Evolutionary conservation across 1,284 basidiomycete genomes (phyloP).

Genomic region (Cutaneotrichosporon sp.): DNA sequence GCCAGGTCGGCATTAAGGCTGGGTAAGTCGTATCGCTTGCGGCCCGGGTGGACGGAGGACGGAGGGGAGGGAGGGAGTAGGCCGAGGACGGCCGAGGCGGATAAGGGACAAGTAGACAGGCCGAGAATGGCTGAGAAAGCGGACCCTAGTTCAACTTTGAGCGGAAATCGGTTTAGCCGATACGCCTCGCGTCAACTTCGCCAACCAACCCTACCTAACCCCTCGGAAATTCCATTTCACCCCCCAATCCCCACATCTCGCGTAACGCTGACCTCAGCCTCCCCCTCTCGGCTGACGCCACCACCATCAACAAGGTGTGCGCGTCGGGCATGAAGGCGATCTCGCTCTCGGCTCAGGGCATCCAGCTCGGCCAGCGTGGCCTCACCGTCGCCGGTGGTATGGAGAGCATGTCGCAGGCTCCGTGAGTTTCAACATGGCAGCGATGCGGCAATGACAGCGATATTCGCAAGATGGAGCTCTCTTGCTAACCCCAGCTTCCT

Average conservation of each 20-base stretch:
- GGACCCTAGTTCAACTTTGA: too few relatives aligned
- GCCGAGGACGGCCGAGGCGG: too few relatives aligned
- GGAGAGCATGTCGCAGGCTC: constrained; percentile 97
- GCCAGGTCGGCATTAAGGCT: constrained; percentile 86
- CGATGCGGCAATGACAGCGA: constrained; percentile 9
- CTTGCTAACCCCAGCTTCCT: constrained; percentile 67
- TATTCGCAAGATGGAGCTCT: not conserved
- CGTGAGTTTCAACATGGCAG: constrained; percentile 58
- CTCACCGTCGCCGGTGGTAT: constrained; percentile 93
- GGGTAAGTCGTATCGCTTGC: too few relatives aligned
- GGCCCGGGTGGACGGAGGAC: too few relatives aligned
- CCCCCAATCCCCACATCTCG: too few relatives aligned
- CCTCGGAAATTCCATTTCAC: too few relatives aligned
- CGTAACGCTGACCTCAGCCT: constrained; percentile 51
- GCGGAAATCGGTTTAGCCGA: too few relatives aligned
- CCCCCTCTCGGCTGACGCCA: constrained; percentile 83
- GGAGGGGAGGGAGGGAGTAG: not conserved
- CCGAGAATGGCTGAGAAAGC: too few relatives aligned
- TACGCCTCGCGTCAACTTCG: too few relatives aligned
- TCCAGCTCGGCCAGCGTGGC: constrained; percentile 73
- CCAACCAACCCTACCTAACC: too few relatives aligned
- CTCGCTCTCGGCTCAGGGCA: constrained; percentile 88
- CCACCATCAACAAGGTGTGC: constrained; percentile 99
- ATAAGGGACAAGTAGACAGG: too few relatives aligned
- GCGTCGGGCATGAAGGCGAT: constrained; percentile 93